Base-by-base conservation (phyloP, 495 filamentous ascomycete genomes). In the Xylaria venustula region DNA sequence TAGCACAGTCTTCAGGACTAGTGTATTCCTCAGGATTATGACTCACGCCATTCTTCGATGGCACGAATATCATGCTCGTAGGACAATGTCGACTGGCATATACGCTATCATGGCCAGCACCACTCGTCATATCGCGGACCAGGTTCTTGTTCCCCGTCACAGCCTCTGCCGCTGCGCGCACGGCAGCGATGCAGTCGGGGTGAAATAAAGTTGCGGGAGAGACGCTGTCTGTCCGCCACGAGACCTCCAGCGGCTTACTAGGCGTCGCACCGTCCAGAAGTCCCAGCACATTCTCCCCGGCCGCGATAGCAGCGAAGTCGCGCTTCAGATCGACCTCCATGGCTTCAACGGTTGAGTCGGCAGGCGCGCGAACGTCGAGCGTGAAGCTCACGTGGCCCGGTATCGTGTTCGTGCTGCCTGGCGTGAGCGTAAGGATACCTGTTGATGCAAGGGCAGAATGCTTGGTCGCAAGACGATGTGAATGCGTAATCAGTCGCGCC, bases 161-260 rank as follows among this genome's bases (percentile, higher is more conserved):
- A 1, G 76, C 84, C 56, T 75, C 73, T 3, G 87, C 87, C 23
- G 88, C 86, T 20, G 79, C 75, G 61, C 82, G 75, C 9, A 92
- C 89, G 32, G 84, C 87, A 3, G 76, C 64, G 47, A 92, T 87
- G 67, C 89, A 92, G 65, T 87, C 83, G 9, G 79, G 69, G 67
- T 93, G 83, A 74, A 94, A 92, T 42, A 82, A 79, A 11, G 85
- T 81, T 1, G 89, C 88, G 3, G 83, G 78, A 3, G 86, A 90
- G 54, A 59, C 58, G 52, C 62, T 66, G 52, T 62, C 72, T 1
- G 65, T 71, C 48, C 55, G 47, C 70, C 70, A 77, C 15, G 66
- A 64, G 0, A 77, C 69, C 25, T 46, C 51, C 1, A 73, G 63
- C 2, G 68, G 70, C 28, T 60, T 45, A 5, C 62, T 52, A 0